Base-by-base conservation (phyloP, 2,329 filamentous ascomycete genomes). In the Arthrobotrys musiformis region DNA sequence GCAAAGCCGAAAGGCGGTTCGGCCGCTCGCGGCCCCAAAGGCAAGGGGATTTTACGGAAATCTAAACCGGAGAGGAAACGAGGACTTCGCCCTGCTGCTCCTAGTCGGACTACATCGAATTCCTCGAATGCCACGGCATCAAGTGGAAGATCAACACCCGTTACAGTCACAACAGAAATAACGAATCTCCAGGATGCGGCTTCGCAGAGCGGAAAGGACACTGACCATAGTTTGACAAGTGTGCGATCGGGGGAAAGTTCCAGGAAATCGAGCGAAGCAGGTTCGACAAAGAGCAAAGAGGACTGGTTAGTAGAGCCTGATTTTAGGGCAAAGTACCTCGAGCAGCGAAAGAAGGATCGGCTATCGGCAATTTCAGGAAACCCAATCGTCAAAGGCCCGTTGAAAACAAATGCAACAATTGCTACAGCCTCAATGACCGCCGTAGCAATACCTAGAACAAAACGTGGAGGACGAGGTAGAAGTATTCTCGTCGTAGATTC, bases 261-360 rank as follows among this genome's bases (percentile, higher is more conserved):
- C 19, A 48, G 35, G n/a, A 68, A 62, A 30, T 24, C 24, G 19
- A 68, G 74, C 66, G 56, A 73, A 30, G 68, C 37, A n/a, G 74
- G 69, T 17, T 72, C 74, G n/a, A 52, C 61, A 15, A 78, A 78
- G 26, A 73, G 69, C 28, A 78, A 73, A 22, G 68, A 73, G 30
- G 79, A 75, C 44, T 81, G 80, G 80, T 61, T 81, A 24, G 80
- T 81, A 13, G 80, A 81, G 50, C 80, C 79, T 7, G 80, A 80
- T 58, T 81, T 81, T 54, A 76, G 80, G 56, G 79, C 79, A 17
- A 80, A 80, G 48, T 81, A 79, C 44, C 54, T 80, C 19, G 80
- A 81, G 9, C 79, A 79, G 46, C 79, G 78, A 37, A 79, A 76
- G 22, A 80, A 75, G 60, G 60, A 76, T 22, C 35, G 69, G 42